Percentiles rank a stretch among this genome's conserved stretches.
phyloP scores from a whole-genome alignment of 306 rosid species.

The Gastrolobium bilobum region DNA sequence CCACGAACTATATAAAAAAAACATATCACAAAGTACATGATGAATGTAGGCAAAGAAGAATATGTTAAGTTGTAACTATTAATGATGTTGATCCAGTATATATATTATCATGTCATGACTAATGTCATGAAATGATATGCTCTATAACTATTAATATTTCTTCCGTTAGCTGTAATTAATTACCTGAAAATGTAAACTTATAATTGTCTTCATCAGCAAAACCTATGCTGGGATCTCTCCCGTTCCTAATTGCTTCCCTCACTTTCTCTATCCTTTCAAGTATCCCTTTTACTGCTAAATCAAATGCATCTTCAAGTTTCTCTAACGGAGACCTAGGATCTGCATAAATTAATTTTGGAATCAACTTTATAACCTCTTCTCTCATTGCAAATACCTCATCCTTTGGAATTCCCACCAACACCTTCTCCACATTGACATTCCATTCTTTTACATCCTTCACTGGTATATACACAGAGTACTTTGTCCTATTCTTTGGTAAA shows the following conservation, averaged over 20 bases:
- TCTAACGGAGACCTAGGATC: slow-evolving; percentile 66
- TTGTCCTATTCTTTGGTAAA: slow-evolving; percentile 67
- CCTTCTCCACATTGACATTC: slow-evolving; percentile 63
- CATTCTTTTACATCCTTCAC: slow-evolving; percentile 68
- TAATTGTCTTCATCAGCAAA: slow-evolving; percentile 86
- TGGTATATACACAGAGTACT: slow-evolving; percentile 79
- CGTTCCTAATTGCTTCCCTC: slow-evolving; percentile 65
- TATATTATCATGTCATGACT: background rate
- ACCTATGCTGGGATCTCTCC: slow-evolving; percentile 81
- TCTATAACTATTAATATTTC: background rate
- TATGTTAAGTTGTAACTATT: slow-evolving; percentile 1
- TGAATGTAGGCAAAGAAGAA: slow-evolving; percentile 8
- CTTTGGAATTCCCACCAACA: slow-evolving; percentile 63
- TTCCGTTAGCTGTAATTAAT: slow-evolving; percentile 28
- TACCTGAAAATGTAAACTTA: slow-evolving; percentile 75
- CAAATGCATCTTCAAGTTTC: slow-evolving; percentile 79
- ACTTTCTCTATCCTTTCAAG: slow-evolving; percentile 73
- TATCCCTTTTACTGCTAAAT: slow-evolving; percentile 72
- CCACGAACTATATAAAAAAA: background rate
- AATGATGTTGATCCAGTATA: background rate
- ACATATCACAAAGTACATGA: background rate
- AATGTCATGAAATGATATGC: background rate
- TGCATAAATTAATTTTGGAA: slow-evolving; percentile 78
- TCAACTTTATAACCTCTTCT: slow-evolving; percentile 75
- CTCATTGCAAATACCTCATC: slow-evolving; percentile 69